phyloP scores from a whole-genome alignment of 768 basidiomycete genomes.

The Auriscalpium orientale region DNA sequence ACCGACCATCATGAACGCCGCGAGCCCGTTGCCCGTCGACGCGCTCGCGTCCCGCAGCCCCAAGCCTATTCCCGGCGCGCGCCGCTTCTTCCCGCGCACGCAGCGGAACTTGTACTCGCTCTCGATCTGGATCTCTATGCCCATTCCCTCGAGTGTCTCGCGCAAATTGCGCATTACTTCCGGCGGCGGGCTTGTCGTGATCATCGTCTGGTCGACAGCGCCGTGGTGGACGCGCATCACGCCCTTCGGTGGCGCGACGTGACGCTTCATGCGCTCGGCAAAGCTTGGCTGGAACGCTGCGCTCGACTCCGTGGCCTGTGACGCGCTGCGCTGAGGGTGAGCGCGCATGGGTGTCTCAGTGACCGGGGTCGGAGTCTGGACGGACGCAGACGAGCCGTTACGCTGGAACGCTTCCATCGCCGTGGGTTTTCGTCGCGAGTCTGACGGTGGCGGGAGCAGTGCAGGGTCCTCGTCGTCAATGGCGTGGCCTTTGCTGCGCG shows the following conservation, averaged over 20 bases:
- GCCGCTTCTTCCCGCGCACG: slow-evolving; percentile 63
- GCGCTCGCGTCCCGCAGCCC: slow-evolving; percentile 34
- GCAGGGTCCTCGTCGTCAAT: slow-evolving; percentile 19
- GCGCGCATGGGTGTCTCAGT: slow-evolving; percentile 1
- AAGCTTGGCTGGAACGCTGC: slow-evolving; percentile 9
- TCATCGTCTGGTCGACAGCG: slow-evolving; percentile 82
- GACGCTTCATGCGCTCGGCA: slow-evolving; percentile 24
- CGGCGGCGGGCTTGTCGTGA: slow-evolving; percentile 77
- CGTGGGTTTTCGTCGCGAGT: slow-evolving; percentile 1
- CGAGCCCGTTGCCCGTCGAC: slow-evolving; percentile 40
- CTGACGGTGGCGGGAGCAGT: neutral
- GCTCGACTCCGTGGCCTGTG: slow-evolving; percentile 2
- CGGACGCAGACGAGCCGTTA: slow-evolving; percentile 7
- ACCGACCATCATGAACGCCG: slow-evolving; percentile 72
- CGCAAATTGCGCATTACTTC: slow-evolving; percentile 85
- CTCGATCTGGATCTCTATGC: slow-evolving; percentile 81
- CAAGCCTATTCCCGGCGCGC: slow-evolving; percentile 28
- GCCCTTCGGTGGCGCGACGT: slow-evolving; percentile 31
- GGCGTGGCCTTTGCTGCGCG: slow-evolving; percentile 45
- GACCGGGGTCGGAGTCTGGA: slow-evolving; percentile 2
- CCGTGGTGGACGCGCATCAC: slow-evolving; percentile 82
- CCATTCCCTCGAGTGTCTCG: slow-evolving; percentile 79
- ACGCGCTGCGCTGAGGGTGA: slow-evolving; percentile 8
- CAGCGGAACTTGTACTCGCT: slow-evolving; percentile 89
- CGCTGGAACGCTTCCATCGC: slow-evolving; percentile 5